Base-by-base conservation (phyloP, 2,329 filamentous ascomycete species). In the Xylaria multiplex region DNA sequence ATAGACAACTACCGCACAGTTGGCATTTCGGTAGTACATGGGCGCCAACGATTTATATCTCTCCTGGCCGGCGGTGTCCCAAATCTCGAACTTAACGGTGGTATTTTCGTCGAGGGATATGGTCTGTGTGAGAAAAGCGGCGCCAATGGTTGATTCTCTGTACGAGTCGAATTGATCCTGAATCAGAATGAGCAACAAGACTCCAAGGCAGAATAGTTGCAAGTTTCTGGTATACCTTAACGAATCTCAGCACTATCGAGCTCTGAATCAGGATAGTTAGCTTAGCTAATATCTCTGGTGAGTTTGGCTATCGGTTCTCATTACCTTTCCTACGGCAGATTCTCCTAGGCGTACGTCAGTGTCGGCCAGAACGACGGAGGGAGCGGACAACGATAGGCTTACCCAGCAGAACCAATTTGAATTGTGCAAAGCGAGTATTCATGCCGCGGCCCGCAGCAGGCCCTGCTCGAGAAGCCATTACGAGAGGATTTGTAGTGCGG, bases 11-110 rank as follows among this genome's bases (percentile, higher is more conserved):
- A 99, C 95, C 65, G 96, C 96, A 83, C 96, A 98, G 88, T 99
- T 98, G 74, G 96, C 96, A 80, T 99, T 99, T 75, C 96, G 87
- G 84, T 99, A 99, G 86, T 99, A 99, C 96, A 99, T 99, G 75
- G 96, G 96, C 40, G 96, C 96, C 72, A 99, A 86, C 13, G 96
- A 98, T 86, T 98, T 98, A 88, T 98, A 99, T 77, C 96, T 90
- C 83, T 99, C 96, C 83, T 99, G 96, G 70, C 96, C 96, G 70
- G 96, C 96, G 9, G 96, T 99, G 82, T 97, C 94, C 94, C 96
- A 99, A 79, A 99, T 99, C 83, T 99, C 96, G 78, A 99, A 99
- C 85, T 99, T 99, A 82, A 99, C 95, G 63, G 96, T 99, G 66
- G 96, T 98, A 81, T 90, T 96, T 79, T 98, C 96, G 80, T 98